Base-by-base conservation (phyloP, 352 stramenopile species). In the Globisporangium cederbergense region DNA sequence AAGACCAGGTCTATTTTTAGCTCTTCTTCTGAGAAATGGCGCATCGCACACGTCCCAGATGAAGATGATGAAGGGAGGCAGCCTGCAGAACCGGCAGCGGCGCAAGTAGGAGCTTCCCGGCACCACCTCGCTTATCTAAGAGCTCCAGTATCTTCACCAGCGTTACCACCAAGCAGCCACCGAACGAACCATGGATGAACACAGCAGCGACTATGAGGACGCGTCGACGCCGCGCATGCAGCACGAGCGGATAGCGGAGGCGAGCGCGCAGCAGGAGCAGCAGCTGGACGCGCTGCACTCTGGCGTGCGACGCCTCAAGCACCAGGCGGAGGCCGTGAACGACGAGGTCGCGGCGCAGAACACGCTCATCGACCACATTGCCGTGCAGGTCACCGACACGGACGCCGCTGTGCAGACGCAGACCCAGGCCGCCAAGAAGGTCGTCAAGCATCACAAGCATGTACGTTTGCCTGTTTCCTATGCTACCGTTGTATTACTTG, bases 231-330 rank as follows among this genome's bases (percentile, higher is more conserved):
- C 79, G 10, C 75, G 72, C 60, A 47, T 87, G 25, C 25, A 28
- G 13, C 72, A 83, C 38, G 74, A 83, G 53, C 75, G 67, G 62
- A 86, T 89, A 67, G 68, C 68, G n/a, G 79, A 78, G 53, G 66
- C 67, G 38, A 74, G 66, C 3, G 54, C 80, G 40, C 60, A 80
- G 13, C 75, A 86, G 79, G 82, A 91, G 46, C 70, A 65, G 45
- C 76, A 87, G 66, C 65, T 91, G 25, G 78, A 89, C 65, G 75
- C 75, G 20, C 72, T 91, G 30, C 73, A 86, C 42, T 70, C 64
- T 7, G 79, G 82, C 28, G 79, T 78, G 36, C 71, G 72, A 62
- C 68, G 77, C 22, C 76, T 91, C 28, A 83, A 87, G 65, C 58
- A 76, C 43, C 73, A 76, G n/a, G 82, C 78, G n/a, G 45, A 80